Evolutionary conservation across 345 rosid species (phyloP).

Genomic region (Brassica cretica): DNA sequence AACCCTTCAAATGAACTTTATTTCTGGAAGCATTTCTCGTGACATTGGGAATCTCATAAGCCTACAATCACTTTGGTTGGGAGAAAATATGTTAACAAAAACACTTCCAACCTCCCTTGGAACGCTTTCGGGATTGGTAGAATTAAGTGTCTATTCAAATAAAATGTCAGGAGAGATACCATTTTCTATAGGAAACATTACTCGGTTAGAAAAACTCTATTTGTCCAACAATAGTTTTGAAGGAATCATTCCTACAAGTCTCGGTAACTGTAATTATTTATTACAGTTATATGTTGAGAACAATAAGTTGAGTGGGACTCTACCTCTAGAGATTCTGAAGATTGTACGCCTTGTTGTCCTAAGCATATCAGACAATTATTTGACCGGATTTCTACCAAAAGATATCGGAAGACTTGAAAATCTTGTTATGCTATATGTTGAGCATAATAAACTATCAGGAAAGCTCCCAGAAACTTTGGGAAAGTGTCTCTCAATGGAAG

Average conservation of each 20-base stretch:
- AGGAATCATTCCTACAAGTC: background rate
- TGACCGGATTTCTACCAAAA: background rate
- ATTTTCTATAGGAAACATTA: background rate
- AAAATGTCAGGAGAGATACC: slow-evolving; percentile 3
- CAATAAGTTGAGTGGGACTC: background rate
- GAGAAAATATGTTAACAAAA: background rate
- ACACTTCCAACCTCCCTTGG: background rate
- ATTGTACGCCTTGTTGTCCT: background rate
- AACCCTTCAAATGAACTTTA: too few species aligned
- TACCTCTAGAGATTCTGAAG: background rate
- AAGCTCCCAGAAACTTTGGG: background rate
- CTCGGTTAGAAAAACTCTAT: background rate
- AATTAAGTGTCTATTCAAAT: background rate
- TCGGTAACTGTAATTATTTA: background rate
- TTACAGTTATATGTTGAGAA: too few species aligned
- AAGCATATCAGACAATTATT: background rate
- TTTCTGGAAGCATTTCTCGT: background rate
- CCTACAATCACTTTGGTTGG: background rate
- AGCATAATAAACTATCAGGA: background rate
- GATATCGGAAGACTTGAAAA: background rate
- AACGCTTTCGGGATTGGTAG: background rate
- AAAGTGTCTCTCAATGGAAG: background rate
- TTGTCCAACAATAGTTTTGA: background rate
- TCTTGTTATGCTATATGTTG: background rate
- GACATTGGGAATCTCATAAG: background rate